These are phyloP conservation scores for Clarkia xantiana DNA, from an alignment of 345 rosid species.

Conservation along the genomic window DNA sequence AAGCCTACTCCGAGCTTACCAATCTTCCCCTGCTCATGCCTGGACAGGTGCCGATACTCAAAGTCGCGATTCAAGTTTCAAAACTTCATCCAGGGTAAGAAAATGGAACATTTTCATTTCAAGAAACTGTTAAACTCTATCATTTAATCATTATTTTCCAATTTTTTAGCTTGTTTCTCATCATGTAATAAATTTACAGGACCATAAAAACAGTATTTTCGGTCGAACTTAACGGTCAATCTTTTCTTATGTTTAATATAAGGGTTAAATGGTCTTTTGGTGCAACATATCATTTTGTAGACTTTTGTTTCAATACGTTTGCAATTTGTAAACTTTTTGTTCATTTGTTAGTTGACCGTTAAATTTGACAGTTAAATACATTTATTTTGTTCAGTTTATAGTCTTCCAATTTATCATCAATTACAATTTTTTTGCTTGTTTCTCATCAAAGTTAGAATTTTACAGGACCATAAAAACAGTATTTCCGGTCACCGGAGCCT, in stretches of 20 bases:
- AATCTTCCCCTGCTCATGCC: slow-evolving; percentile 27
- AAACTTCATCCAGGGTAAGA: slow-evolving; percentile 35
- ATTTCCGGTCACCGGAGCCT: slow-evolving; percentile 48
- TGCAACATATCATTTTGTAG: too few species aligned
- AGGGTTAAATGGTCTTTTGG: too few species aligned
- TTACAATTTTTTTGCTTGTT: neutral
- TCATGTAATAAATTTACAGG: slow-evolving; percentile 18
- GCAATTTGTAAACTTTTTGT: too few species aligned
- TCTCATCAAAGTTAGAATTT: neutral
- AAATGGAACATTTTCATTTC: too few species aligned
- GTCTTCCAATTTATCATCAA: neutral
- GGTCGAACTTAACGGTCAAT: slow-evolving; percentile 69
- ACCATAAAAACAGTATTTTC: slow-evolving; percentile 21
- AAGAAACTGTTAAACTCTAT: too few species aligned
- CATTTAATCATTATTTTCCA: too few species aligned
- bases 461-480: slow-evolving; percentile 29
- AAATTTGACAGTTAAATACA: too few species aligned
- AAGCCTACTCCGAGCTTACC: slow-evolving; percentile 16
- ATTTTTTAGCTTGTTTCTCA: neutral
- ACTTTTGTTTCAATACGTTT: too few species aligned
- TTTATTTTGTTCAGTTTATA: too few species aligned
- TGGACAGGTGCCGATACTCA: slow-evolving; percentile 22
- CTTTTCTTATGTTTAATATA: too few species aligned
- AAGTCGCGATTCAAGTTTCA: slow-evolving; percentile 23
- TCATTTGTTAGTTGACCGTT: too few species aligned